Percentiles rank a stretch among this genome's conserved stretches.
Evolutionary conservation across 2,329 filamentous ascomycete genomes (phyloP).

Genomic region (Aspergillus proliferans): DNA sequence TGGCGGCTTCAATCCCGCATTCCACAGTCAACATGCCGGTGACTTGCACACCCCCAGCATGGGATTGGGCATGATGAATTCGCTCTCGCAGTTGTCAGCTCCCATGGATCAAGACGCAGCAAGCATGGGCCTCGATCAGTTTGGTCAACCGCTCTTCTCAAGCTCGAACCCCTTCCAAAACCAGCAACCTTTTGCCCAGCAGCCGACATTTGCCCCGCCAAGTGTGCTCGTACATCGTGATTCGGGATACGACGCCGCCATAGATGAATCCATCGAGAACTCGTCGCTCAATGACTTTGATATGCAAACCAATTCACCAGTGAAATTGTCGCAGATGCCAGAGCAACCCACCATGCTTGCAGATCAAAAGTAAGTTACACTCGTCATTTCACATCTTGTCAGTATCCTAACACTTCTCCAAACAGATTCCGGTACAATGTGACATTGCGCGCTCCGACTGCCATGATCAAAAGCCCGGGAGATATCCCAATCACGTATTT

Average conservation of each 20-base stretch:
- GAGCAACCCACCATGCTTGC: conserved; percentile 21
- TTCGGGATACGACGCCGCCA: conserved; percentile 68
- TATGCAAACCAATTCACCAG: conserved; percentile 47
- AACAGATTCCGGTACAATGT: conserved; percentile 77
- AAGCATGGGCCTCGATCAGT: conserved; percentile 62
- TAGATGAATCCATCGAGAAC: conserved; percentile 62
- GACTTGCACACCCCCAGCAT: conserved; percentile 80
- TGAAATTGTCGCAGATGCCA: conserved; percentile 37
- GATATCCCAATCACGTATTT: conserved; percentile 97
- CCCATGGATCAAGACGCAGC: conserved; percentile 50
- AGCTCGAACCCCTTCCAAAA: conserved; percentile 53
- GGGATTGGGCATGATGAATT: conserved; percentile 68
- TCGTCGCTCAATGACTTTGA: conserved; percentile 56
- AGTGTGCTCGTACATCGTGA: conserved; percentile 76
- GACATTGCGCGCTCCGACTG: conserved; percentile 86
- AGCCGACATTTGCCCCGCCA: conserved; percentile 57
- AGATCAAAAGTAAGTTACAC: conserved; percentile 49
- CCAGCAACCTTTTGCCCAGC: conserved; percentile 66
- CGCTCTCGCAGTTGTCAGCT: conserved; percentile 64
- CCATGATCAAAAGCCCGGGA: conserved; percentile 79
- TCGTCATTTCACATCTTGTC: conserved; percentile 16
- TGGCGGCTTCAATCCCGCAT: conserved; percentile 68
- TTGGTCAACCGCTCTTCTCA: conserved; percentile 51
- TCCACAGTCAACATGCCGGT: conserved; percentile 68
- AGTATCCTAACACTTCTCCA: conserved; percentile 9